Percentiles rank a stretch among this genome's conserved stretches.
phyloP scores from a whole-genome alignment of 176 grass and related monocot species.

The Triticum dicoccoides region DNA sequence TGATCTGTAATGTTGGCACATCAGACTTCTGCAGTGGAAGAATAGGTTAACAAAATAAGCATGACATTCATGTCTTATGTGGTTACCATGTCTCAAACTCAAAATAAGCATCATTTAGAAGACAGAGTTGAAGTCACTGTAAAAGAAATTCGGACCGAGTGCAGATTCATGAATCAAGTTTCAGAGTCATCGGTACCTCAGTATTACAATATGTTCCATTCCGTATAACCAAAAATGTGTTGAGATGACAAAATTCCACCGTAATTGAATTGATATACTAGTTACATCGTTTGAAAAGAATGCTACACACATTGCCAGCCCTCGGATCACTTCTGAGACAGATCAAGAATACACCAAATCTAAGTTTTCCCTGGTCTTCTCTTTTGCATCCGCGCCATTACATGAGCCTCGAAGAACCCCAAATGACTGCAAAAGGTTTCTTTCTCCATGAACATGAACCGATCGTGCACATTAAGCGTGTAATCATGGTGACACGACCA shows the following conservation, averaged over 20 bases:
- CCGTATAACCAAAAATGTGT: constrained; percentile 21
- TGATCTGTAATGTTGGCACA: constrained; percentile 4
- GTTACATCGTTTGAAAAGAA: constrained; percentile 52
- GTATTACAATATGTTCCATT: constrained; percentile 26
- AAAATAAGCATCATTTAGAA: not conserved
- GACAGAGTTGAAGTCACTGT: not conserved
- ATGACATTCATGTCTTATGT: not conserved
- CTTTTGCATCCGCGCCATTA: not conserved
- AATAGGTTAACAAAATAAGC: constrained; percentile 13
- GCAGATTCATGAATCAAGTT: constrained; percentile 13
- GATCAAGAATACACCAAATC: constrained; percentile 20
- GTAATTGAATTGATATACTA: constrained; percentile 41
- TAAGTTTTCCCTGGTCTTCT: not conserved
- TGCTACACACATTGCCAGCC: constrained; percentile 32
- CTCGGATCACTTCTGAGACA: constrained; percentile 1
- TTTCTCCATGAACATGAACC: constrained; percentile 5
- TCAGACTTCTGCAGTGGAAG: not conserved
- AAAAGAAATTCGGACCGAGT: not conserved
- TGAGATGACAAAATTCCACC: constrained; percentile 26
- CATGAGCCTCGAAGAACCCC: constrained; percentile 12
- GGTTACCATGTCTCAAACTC: not conserved
- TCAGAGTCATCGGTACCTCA: not conserved
- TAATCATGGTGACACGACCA: constrained; percentile 1
- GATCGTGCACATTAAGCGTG: constrained; percentile 10
- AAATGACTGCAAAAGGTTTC: constrained; percentile 25